Conservation (phyloP, 2,329 filamentous ascomycete species). For the Bipolaris oryzae region DNA sequence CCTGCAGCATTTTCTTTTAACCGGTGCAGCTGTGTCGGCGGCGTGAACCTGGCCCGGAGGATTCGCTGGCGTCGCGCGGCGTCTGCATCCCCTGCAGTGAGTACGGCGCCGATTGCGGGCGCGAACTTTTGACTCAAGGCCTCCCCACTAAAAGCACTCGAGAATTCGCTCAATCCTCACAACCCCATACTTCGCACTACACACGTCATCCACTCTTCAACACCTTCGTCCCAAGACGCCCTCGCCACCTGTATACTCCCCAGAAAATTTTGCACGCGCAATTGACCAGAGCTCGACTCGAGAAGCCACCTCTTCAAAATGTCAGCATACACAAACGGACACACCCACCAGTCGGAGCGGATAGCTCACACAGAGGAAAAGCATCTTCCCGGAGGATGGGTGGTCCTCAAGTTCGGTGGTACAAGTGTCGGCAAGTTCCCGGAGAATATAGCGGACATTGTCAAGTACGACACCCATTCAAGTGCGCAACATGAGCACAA, state of each 20-base stretch:
- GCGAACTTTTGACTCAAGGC: constrained; percentile 21
- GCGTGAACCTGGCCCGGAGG: neutral
- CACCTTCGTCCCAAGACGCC: neutral
- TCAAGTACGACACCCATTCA: constrained; percentile 51
- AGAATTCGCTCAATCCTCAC: constrained; percentile 17
- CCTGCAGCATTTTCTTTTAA: constrained; percentile 4
- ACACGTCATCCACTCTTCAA: constrained; percentile 4
- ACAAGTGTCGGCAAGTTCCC: constrained; percentile 96
- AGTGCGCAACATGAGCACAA: neutral
- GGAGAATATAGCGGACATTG: constrained; percentile 66
- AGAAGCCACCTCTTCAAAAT: constrained; percentile 22
- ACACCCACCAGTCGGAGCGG: constrained; percentile 44
- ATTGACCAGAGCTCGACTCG: constrained; percentile 1
- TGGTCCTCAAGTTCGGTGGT: constrained; percentile 94
- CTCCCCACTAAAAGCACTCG: constrained; percentile 13
- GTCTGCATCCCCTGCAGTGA: constrained; percentile 1
- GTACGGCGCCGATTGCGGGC: constrained; percentile 15
- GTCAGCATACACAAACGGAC: constrained; percentile 39
- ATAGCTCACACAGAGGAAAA: constrained; percentile 54
- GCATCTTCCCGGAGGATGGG: constrained; percentile 66
- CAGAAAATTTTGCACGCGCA: neutral
- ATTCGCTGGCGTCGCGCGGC: constrained; percentile 8
- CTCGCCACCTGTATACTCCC: neutral
- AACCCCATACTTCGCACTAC: constrained; percentile 14
- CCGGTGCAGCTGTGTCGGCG: neutral